Conservation (phyloP, 2,329 filamentous ascomycete genomes). For the Didymella exigua region DNA sequence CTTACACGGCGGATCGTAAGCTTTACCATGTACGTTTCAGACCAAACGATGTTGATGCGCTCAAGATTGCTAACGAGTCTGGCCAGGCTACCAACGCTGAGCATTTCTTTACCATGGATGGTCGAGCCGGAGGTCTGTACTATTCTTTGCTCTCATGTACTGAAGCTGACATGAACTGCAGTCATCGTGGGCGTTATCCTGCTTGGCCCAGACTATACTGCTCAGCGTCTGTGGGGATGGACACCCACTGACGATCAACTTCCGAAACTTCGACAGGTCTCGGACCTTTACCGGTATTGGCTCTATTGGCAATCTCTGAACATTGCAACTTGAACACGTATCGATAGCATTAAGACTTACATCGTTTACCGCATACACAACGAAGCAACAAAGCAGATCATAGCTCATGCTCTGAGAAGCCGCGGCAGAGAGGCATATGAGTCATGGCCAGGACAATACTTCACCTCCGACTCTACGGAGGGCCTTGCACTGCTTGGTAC, state of each 20-base stretch:
- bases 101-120: background rate
- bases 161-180: background rate
- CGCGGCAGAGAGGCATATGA: background rate
- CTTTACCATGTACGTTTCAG: background rate
- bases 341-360: slow-evolving; percentile 26
- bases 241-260: slow-evolving; percentile 17
- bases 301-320: slow-evolving; percentile 22
- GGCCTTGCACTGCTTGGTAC: slow-evolving; percentile 19
- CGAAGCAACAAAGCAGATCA: slow-evolving; percentile 14
- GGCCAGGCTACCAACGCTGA: background rate
- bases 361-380: slow-evolving; percentile 22
- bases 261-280: slow-evolving; percentile 17
- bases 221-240: background rate
- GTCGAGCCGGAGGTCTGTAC: background rate
- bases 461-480: slow-evolving; percentile 17
- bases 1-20: background rate
- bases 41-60: background rate
- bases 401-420: slow-evolving; percentile 19
- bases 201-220: background rate
- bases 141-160: no score
- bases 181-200: background rate
- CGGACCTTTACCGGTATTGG: slow-evolving; percentile 35
- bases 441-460: slow-evolving; percentile 26
- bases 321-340: background rate
- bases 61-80: background rate